Evolutionary conservation across 2,329 filamentous ascomycete species (phyloP).

Genomic region (Oidium heveae): DNA sequence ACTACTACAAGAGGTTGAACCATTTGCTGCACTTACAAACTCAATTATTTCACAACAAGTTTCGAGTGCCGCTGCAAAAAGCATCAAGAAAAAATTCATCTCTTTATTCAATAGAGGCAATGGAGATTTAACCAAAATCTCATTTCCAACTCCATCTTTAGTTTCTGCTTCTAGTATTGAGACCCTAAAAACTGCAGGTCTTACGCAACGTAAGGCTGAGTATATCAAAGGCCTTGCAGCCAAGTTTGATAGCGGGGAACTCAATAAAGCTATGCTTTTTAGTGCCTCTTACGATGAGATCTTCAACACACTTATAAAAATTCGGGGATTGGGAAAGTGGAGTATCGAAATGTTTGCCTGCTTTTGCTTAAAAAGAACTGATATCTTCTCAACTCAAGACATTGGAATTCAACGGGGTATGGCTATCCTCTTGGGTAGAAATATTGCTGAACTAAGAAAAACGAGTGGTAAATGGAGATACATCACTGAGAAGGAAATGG

Average conservation of each 20-base stretch:
- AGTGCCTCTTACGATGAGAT: constrained; percentile 68
- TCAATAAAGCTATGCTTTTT: constrained; percentile 52
- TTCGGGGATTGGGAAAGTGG: constrained; percentile 72
- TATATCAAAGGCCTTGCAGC: constrained; percentile 70
- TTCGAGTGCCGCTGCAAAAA: constrained; percentile 69
- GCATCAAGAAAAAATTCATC: constrained; percentile 71
- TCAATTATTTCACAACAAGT: constrained; percentile 94
- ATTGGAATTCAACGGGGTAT: constrained; percentile 84
- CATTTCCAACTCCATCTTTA: constrained; percentile 53
- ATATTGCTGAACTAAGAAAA: constrained; percentile 61
- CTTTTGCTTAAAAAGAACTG: constrained; percentile 81
- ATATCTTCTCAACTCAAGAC: constrained; percentile 82
- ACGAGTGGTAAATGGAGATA: constrained; percentile 91
- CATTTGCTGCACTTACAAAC: constrained; percentile 59
- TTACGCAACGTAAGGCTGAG: constrained; percentile 87
- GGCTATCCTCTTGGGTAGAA: constrained; percentile 61
- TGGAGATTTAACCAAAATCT: constrained; percentile 8
- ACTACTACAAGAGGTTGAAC: constrained; percentile 64
- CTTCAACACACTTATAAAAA: constrained; percentile 55
- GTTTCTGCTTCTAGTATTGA: constrained; percentile 39
- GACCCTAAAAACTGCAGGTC: constrained; percentile 54
- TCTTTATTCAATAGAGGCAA: constrained; percentile 33
- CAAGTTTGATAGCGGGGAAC: constrained; percentile 51
- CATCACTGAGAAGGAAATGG: constrained; percentile 84
- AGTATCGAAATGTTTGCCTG: constrained; percentile 95